phyloP scores from a whole-genome alignment of 2,329 filamentous ascomycete genomes.

The Cercospora sp. region DNA sequence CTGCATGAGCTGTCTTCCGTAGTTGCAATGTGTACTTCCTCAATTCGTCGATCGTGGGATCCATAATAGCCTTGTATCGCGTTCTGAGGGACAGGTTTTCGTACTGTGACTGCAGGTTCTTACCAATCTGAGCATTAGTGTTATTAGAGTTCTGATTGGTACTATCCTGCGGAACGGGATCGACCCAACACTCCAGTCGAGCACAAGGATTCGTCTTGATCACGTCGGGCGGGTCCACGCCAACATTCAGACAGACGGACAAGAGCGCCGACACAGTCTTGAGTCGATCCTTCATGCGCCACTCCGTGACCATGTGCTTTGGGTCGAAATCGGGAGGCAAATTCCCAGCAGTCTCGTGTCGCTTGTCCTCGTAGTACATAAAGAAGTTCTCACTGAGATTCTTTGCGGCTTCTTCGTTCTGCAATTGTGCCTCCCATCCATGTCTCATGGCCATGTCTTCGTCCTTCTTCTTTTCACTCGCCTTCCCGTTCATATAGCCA shows the following conservation, averaged over 20 bases:
- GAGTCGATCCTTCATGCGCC: constrained; percentile 93
- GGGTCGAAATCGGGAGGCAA: constrained; percentile 60
- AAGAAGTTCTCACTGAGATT: constrained; percentile 86
- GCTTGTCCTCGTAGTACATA: constrained; percentile 99
- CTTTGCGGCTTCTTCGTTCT: constrained; percentile 79
- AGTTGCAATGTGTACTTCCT: constrained; percentile 94
- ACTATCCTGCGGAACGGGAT: constrained; percentile 69
- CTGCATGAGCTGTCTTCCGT: constrained; percentile 89
- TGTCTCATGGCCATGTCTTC: constrained; percentile 60
- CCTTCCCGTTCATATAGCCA: constrained; percentile 6
- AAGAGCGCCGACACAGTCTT: constrained; percentile 96
- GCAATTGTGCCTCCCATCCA: constrained; percentile 90
- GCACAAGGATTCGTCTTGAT: constrained; percentile 92
- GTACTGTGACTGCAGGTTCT: constrained; percentile 93
- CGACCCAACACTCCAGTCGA: constrained; percentile 94
- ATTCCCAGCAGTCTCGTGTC: constrained; percentile 90
- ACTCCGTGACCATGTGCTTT: constrained; percentile 69
- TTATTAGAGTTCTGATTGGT: constrained; percentile 37
- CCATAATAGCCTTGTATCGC: constrained; percentile 95
- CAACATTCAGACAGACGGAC: constrained; percentile 93
- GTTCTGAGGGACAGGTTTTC: constrained; percentile 92
- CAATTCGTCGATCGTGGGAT: constrained; percentile 95
- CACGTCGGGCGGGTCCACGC: constrained; percentile 94
- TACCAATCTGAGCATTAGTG: constrained; percentile 81
- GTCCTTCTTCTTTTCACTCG: constrained; percentile 17